Evolutionary conservation across 1,139 yeast genomes (phyloP), one percentile per base, ranked within the genome.

Genomic region (Geotrichum cucujoidarum): DNA sequence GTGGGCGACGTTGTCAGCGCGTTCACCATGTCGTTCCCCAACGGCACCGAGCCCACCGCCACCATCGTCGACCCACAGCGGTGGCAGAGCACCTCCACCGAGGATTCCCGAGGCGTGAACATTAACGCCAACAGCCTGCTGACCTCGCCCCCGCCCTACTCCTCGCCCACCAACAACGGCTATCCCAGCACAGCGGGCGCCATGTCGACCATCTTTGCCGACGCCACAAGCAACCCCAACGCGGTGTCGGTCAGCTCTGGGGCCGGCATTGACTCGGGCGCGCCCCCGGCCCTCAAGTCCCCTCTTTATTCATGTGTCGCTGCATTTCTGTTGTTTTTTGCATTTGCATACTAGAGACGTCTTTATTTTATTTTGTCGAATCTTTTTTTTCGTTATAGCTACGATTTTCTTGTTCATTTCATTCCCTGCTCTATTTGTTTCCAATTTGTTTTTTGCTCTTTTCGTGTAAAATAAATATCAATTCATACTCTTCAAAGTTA

Each of bases 1-100:
- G 43, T 47, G 8, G 50, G 39, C 2, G 27, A 38, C 24, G 45
- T 39, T 20, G 36, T 49, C 1, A 35, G 25, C 16, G 47, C 43
- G 4, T 43, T 39, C 14, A 45, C 42, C 34, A 37, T 36, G 43
- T 29, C 36, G 11, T 21, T 58, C 55, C 11, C 50, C n/a, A 13
- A 7, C 16, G 10, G 11, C 29, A 18, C 25, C 37, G 27, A 24
- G 20, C 47, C 37, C 36, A 45, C 48, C 1, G 47, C 42, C 22
- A 40, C 30, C 17, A 35, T 38, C 14, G 31, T 34, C 30, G 11
- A 18, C 21, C 18, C 45, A 8, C 45, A 40, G n/a, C 10, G 21
- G 21, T 33, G 29, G 7, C 20, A 27, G 25, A 16, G 27, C 13
- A 18, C 13, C 11, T 17, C 33, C 25, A 13, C 29, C 16, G n/a